Base-by-base conservation (phyloP, 805 yeast species). In the Saccharomyces eubayanus region DNA sequence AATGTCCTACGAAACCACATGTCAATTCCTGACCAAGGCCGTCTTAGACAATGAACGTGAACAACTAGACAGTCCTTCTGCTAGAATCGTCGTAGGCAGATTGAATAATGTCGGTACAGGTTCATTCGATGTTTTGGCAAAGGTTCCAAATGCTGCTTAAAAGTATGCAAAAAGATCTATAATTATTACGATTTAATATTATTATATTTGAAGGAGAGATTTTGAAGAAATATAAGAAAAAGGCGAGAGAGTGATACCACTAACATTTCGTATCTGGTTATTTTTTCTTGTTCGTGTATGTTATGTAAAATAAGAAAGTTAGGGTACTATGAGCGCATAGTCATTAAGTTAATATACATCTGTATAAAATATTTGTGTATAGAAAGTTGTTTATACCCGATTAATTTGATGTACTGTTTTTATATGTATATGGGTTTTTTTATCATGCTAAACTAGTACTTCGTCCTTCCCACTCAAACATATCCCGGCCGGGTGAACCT, bases 1-100 rank as follows among this genome's bases (percentile, higher is more conserved):
- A 77, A 94, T 94, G 99, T 89, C 97, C 53, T 94, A 90, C 72
- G 99, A 94, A 75, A 94, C 99, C 47, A 94, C 99, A 1, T 90
- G 97, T 76, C 96, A 89, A 73, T 94, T 94, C 79, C 79, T 94
- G 70, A 94, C 97, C 51, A 89, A 90, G 76, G 96, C 98, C 6
- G 98, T 94, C 49, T 77, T 94, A 67, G 94, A 92, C 62, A 89
- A 92, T 56, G 96, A 89, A 59, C 77, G 85, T 63, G 99, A 94
- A 73, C 84, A 83, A 58, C 75, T 94, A 64, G 89, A 89, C 61
- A 82, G 90, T 56, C 99, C 99, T 16, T 87, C 96, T 46, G 96
- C 99, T 27, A 80, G 95, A 64, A 82, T 94, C 60, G 99, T 94
- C 46, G 69, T 91, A 67, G 99, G 99, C 71, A 87, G 87, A 72